A percentile compares a stretch with the other conserved stretches of the same genome.
These are phyloP conservation scores for Pulicaria dysenterica DNA, from an alignment of 129 eudicot genomes.

Conservation along the genomic window DNA sequence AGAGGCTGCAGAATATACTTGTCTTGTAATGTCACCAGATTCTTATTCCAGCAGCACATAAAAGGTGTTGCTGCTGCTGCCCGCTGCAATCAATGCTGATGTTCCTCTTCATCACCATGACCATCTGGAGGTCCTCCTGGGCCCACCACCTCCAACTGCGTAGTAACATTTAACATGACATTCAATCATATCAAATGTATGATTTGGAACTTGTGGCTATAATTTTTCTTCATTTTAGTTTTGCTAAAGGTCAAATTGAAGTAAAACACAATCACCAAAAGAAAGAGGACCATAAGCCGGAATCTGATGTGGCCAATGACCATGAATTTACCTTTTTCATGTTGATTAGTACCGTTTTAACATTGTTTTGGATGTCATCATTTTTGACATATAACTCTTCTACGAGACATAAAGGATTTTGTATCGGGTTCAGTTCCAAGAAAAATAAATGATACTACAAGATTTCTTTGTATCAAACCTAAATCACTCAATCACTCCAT, in stretches of 20 bases:
- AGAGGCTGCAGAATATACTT: constrained; percentile 44
- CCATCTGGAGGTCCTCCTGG: constrained; percentile 85
- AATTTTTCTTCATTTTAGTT: background rate
- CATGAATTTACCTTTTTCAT: background rate
- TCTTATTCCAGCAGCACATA: constrained; percentile 49
- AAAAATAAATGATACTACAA: too few species aligned
- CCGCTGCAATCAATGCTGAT: constrained; percentile 43
- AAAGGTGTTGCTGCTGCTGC: constrained; percentile 32
- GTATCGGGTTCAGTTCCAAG: background rate
- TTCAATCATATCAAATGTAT: background rate
- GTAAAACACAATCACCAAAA: background rate
- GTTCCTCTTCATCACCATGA: constrained; percentile 54
- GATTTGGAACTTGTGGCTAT: constrained; percentile 6
- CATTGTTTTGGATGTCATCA: background rate
- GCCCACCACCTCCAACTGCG: constrained; percentile 87
- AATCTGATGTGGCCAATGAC: background rate
- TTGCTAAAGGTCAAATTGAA: background rate
- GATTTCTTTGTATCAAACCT: background rate
- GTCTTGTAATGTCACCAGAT: constrained; percentile 59
- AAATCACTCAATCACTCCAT: too few species aligned
- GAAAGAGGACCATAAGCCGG: background rate
- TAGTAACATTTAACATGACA: constrained; percentile 18
- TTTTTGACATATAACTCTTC: background rate
- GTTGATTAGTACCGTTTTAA: too few species aligned
- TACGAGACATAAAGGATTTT: background rate